A percentile compares a stretch with the other conserved stretches of the same genome.
Evolutionary conservation across 768 basidiomycete genomes (phyloP).

Genomic region (Calocybe cyanea): DNA sequence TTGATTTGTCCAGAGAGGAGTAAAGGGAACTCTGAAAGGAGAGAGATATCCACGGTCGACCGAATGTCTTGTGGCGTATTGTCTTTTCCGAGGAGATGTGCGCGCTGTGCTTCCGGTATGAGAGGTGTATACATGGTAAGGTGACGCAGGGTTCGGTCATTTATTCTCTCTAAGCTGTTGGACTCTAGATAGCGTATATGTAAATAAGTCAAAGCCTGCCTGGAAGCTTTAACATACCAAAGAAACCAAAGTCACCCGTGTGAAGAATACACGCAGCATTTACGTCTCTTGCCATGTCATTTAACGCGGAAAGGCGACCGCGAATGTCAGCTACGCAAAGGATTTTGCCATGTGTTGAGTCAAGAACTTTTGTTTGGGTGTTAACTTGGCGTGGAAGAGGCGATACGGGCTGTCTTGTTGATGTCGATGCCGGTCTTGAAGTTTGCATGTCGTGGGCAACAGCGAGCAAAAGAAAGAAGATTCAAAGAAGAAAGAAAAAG

Average conservation of each 20-base stretch:
- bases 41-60: slow-evolving; percentile 66
- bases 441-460: slow-evolving; percentile 40
- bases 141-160: slow-evolving; percentile 94
- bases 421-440: slow-evolving; percentile 56
- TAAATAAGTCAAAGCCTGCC: neutral
- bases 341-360: slow-evolving; percentile 79
- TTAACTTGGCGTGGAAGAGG: slow-evolving; percentile 59
- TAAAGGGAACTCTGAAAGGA: slow-evolving; percentile 91
- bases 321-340: slow-evolving; percentile 95
- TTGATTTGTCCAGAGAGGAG: slow-evolving; percentile 89
- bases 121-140: slow-evolving; percentile 95
- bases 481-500: slow-evolving; percentile 11
- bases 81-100: slow-evolving; percentile 70
- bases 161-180: slow-evolving; percentile 81
- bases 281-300: slow-evolving; percentile 84
- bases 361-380: slow-evolving; percentile 75
- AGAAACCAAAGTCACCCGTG: slow-evolving; percentile 99
- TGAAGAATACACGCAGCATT: slow-evolving; percentile 93
- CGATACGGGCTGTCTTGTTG: slow-evolving; percentile 54
- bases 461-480: slow-evolving; percentile 15
- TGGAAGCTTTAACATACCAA: slow-evolving; percentile 56
- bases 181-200: slow-evolving; percentile 45
- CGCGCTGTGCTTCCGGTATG: slow-evolving; percentile 77
- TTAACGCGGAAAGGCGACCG: slow-evolving; percentile 83
- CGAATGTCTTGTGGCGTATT: slow-evolving; percentile 69